Base-by-base conservation (phyloP, 805 yeast genomes). In the Candida gorgasii region DNA sequence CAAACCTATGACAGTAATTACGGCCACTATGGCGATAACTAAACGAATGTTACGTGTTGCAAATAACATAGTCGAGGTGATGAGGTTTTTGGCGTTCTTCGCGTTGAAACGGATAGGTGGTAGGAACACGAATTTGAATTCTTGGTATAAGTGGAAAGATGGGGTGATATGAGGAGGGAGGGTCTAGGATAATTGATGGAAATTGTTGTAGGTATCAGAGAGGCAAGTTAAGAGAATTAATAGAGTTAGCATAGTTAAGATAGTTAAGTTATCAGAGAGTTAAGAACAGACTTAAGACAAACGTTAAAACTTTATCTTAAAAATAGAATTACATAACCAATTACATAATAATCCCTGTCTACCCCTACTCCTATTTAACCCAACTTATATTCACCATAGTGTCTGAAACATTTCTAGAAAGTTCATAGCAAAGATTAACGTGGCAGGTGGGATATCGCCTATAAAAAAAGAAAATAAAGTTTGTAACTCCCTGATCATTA, bases 11-110 rank as follows among this genome's bases (percentile, higher is more conserved):
- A 82, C 58, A 52, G 73, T 68, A 38, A 82, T 59, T 22, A 80
- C 59, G 17, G 76, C 76, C 32, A 79, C 51, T 1, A 81, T 75
- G 9, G 77, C 77, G 9, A 79, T 57, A 12, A 77, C 49, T 46
- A 77, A 71, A 46, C 86, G 79, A 51, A 75, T 63, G 59, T 77
- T 78, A 55, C 79, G 68, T 44, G 69, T 62, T 50, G 72, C 58
- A 51, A 69, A 47, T 69, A 68, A 61, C 39, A 27, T 39, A 11
- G 17, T 20, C n/a, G 16, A 11, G 35, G 35, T 31, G 6, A 12
- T 29, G 30, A 38, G 22, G 29, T 38, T 38, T 38, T 38, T 38
- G 17, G 3, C 15, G 16, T 20, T 7, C 11, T 13, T 20, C 31
- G 31, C 31, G 31, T 28, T 13, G n/a, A n/a, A n/a, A n/a, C n/a